Evolutionary conservation across 306 rosid species (phyloP).

Genomic region (Acmispon strigosus): DNA sequence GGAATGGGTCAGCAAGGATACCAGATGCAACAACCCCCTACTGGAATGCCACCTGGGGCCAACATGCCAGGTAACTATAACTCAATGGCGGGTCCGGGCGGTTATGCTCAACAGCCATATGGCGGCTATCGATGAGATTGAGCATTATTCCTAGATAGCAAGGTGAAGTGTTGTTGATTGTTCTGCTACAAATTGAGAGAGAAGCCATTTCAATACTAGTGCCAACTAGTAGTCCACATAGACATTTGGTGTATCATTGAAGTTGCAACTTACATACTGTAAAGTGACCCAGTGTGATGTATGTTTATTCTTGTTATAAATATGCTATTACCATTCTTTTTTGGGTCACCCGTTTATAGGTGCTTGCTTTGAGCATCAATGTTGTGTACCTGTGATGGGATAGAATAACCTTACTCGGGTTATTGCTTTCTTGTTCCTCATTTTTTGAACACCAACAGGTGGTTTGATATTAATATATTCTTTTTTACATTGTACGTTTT

Average conservation of each 20-base stretch:
- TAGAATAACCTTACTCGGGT: conserved; percentile 32
- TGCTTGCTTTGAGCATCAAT: conserved; percentile 26
- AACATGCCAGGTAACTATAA: conserved; percentile 64
- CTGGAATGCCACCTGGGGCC: conserved; percentile 52
- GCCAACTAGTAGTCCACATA: conserved; percentile 21
- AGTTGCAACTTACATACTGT: conserved; percentile 37
- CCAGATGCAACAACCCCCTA: conserved; percentile 75
- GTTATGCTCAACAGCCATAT: conserved; percentile 69
- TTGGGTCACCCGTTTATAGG: conserved; percentile 42
- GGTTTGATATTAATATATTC: conserved; percentile 34
- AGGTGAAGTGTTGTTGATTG: conserved; percentile 13
- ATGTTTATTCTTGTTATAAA: conserved; percentile 29
- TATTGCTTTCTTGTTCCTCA: conserved; percentile 26
- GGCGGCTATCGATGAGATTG: conserved; percentile 68
- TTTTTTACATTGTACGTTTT: background rate
- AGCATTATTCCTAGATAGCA: conserved; percentile 12
- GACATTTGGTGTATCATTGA: conserved; percentile 27
- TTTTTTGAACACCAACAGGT: conserved; percentile 30
- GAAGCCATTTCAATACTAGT: conserved; percentile 16
- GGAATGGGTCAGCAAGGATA: conserved; percentile 67
- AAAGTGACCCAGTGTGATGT: conserved; percentile 39
- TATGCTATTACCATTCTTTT: conserved; percentile 28
- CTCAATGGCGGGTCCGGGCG: conserved; percentile 73
- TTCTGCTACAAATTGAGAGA: conserved; percentile 27
- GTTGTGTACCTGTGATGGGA: conserved; percentile 26